Evolutionary conservation across 1,284 basidiomycete genomes (phyloP), one percentile per base, ranked within the genome.

Genomic region (Melanopsichium pennsylvanicum): DNA sequence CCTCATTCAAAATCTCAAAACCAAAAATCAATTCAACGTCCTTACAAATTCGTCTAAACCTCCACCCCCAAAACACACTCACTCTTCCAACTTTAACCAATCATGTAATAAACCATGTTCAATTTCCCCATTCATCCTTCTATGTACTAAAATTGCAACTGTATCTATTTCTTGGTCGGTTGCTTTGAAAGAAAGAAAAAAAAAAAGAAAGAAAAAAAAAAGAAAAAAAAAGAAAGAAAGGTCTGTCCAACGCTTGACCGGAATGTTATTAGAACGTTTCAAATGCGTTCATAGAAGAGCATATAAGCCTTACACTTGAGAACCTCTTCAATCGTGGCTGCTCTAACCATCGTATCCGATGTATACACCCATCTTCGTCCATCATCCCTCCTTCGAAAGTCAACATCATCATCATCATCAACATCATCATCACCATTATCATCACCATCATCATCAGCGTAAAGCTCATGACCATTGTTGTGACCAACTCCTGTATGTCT

Each of bases 221-320:
- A 22, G 29, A 33, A 23, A 38, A 26, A 37, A 21, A 13, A 32
- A 19, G 10, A 8, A 21, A 7, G 26, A 18, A 8, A 31, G 59
- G 29, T 35, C 33, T 35, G 33, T 35, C 7, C 33, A 7, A 12
- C 19, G 36, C 36, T 37, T 37, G 36, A n/a, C n/a, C n/a, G n/a
- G n/a, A n/a, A n/a, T n/a, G n/a, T n/a, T n/a, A n/a, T n/a, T n/a
- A n/a, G n/a, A n/a, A n/a, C n/a, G n/a, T n/a, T n/a, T n/a, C n/a
- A n/a, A n/a, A n/a, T n/a, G n/a, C 89, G 86, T 83, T 92, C 90
- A 79, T 92, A 92, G 87, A 92, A 90, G 81, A 91, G 89, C 58
- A 96, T 86, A 81, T 96, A 97, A 19, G 93, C 93, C 80, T 91
- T 93, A 52, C 89, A 88, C 78, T 88, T 89, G 70, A 95, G 83